A percentile compares a stretch with the other conserved stretches of the same genome.
Conservation (phyloP, 495 filamentous ascomycete species). For the Aspergillus diversus region DNA sequence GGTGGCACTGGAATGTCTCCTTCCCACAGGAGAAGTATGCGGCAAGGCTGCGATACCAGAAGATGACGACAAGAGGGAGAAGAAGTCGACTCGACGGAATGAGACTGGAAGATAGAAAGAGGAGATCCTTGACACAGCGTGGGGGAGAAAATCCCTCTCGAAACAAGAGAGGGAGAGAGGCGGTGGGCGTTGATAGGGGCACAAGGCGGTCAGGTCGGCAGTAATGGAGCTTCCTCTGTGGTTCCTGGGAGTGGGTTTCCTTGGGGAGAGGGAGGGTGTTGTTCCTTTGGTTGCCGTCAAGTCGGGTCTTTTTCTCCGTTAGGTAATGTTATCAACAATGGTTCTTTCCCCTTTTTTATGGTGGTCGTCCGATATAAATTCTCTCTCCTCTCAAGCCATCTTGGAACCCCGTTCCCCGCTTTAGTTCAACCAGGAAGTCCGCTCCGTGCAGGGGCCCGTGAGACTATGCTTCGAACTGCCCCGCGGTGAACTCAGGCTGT, state of each 20-base stretch:
- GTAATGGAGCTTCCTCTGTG: slow-evolving; percentile 24
- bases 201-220: slow-evolving; percentile 25
- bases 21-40: slow-evolving; percentile 10
- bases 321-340: not conserved
- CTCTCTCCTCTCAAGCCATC: not conserved
- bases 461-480: slow-evolving; percentile 19
- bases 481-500: slow-evolving; percentile 20
- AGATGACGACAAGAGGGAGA: not conserved
- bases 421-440: slow-evolving; percentile 14
- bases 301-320: slow-evolving; percentile 3
- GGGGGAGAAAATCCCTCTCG: slow-evolving; percentile 6
- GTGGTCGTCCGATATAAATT: not conserved
- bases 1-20: slow-evolving; percentile 13
- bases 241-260: not conserved
- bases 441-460: slow-evolving; percentile 23
- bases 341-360: no score
- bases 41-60: not conserved
- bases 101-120: slow-evolving; percentile 6
- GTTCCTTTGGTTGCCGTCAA: not conserved
- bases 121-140: slow-evolving; percentile 15
- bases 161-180: slow-evolving; percentile 16
- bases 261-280: not conserved
- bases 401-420: slow-evolving; percentile 14
- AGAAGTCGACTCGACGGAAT: slow-evolving; percentile 6
- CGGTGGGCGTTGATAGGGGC: slow-evolving; percentile 11